phyloP scores from a whole-genome alignment of 345 rosid genomes.

The Citropsis articulata region DNA sequence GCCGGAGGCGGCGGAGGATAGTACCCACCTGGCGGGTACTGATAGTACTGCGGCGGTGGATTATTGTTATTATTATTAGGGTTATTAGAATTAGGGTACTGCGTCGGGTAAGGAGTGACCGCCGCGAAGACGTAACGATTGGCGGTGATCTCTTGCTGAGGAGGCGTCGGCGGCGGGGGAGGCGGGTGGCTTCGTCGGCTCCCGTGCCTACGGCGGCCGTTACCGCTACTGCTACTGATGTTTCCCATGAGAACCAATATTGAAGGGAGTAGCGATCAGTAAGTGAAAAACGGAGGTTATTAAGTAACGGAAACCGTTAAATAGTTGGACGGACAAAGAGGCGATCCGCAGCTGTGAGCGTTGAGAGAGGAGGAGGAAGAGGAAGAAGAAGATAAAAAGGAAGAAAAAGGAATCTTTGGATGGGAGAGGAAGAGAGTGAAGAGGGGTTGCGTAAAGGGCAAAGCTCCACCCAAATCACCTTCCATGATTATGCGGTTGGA shows the following conservation, averaged over 20 bases:
- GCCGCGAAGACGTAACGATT: slow-evolving; percentile 81
- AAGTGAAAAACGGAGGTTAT: background rate
- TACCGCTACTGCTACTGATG: slow-evolving; percentile 50
- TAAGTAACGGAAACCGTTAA: background rate
- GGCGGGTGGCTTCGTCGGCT: slow-evolving; percentile 45
- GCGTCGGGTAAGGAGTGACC: slow-evolving; percentile 79
- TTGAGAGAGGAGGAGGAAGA: background rate
- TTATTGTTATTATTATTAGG: slow-evolving; percentile 45
- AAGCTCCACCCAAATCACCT: slow-evolving; percentile 46
- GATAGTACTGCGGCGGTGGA: slow-evolving; percentile 52
- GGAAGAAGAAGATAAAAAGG: background rate
- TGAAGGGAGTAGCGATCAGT: background rate
- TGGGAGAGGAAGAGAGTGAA: background rate
- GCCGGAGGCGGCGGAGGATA: slow-evolving; percentile 51
- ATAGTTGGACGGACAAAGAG: background rate
- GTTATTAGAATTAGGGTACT: slow-evolving; percentile 49
- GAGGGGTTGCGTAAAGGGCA: slow-evolving; percentile 19
- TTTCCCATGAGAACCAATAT: slow-evolving; percentile 53
- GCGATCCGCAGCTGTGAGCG: background rate
- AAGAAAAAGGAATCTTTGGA: slow-evolving; percentile 4
- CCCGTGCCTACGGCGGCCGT: slow-evolving; percentile 51
- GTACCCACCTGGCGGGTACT: slow-evolving; percentile 49
- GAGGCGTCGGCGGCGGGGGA: slow-evolving; percentile 51
- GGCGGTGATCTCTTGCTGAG: slow-evolving; percentile 67
- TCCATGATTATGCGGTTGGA: slow-evolving; percentile 12